Evolutionary conservation across 805 yeast species (phyloP), one percentile per base, ranked within the genome.

Genomic region (Komagataella pseudopastoris): DNA sequence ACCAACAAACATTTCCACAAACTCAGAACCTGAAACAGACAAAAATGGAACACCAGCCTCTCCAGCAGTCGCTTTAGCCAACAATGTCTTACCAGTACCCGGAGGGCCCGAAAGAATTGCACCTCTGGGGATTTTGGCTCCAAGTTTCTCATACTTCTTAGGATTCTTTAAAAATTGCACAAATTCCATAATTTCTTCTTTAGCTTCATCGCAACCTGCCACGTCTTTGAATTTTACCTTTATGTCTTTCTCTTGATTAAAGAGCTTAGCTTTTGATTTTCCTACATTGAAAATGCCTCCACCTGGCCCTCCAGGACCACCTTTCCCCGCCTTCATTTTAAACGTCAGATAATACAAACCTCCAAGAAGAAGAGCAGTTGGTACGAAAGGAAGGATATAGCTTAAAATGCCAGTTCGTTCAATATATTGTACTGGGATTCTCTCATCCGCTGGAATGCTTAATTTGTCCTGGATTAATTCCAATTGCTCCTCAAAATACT

Each of bases 1-100:
- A 69, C 96, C 96, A 18, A 87, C 95, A 72, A 87, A 89, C 96
- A 89, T 89, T 66, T 89, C 96, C n/a, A 88, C 95, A 58, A 89
- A 89, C 64, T 89, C 96, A 12, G 96, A 88, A 59, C 96, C 96
- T 1, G 95, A 85, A 6, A 89, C 96, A 20, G 93, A 83, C 56
- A 81, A 81, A 65, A 89, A 89, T 23, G 97, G 96, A 50, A 89
- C 97, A 50, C 88, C 93, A 1, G 96, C 96, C 65, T 89, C 96
- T 59, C 97, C 96, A 2, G 96, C 97, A 23, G 96, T 89, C 10
- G 96, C 96, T 65, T 86, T 88, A 22, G 96, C 96, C 52, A 89
- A 70, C 56, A 89, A 69, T 0, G 97, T 89, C 67, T 89, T 89
- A 79, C 97, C 97, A 2, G 97, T 89, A 72, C 97, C 97, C 46